Evolutionary conservation across 2,329 filamentous ascomycete genomes (phyloP).

Genomic region (Sarocladiaceae sp.): DNA sequence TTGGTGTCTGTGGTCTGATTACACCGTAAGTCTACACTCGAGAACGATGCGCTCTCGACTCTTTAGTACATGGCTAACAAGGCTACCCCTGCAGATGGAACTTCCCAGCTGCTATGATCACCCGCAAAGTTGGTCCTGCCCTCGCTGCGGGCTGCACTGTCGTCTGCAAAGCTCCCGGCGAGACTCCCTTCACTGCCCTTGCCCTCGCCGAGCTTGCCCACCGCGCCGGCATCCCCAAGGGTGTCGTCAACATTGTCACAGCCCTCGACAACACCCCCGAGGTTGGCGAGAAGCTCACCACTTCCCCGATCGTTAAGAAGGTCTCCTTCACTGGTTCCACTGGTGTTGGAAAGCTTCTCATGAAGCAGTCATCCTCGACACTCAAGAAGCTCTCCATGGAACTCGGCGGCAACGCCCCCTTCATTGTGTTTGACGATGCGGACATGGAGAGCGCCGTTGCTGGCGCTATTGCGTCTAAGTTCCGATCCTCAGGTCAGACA

Average conservation of each 20-base stretch:
- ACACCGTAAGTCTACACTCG: constrained; percentile 46
- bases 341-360: constrained; percentile 64
- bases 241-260: constrained; percentile 86
- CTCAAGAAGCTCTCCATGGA: constrained; percentile 83
- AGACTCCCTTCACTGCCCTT: constrained; percentile 56
- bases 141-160: constrained; percentile 94
- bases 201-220: constrained; percentile 81
- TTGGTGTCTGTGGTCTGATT: constrained; percentile 77
- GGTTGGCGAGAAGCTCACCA: constrained; percentile 71
- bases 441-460: constrained; percentile 79
- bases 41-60: constrained; percentile 19
- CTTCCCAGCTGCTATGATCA: constrained; percentile 74
- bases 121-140: constrained; percentile 63
- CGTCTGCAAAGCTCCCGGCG: constrained; percentile 82
- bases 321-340: constrained; percentile 89
- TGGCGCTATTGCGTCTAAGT: constrained; percentile 81
- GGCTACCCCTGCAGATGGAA: constrained; percentile 55
- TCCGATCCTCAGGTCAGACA: constrained; percentile 91
- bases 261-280: constrained; percentile 71
- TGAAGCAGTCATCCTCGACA: constrained; percentile 81
- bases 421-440: constrained; percentile 95
- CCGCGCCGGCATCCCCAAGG: constrained; percentile 81
- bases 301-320: constrained; percentile 68
- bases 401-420: constrained; percentile 89
- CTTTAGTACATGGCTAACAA: constrained; percentile 17